Conservation (phyloP, 306 rosid genomes). For the Cercis canadensis region DNA sequence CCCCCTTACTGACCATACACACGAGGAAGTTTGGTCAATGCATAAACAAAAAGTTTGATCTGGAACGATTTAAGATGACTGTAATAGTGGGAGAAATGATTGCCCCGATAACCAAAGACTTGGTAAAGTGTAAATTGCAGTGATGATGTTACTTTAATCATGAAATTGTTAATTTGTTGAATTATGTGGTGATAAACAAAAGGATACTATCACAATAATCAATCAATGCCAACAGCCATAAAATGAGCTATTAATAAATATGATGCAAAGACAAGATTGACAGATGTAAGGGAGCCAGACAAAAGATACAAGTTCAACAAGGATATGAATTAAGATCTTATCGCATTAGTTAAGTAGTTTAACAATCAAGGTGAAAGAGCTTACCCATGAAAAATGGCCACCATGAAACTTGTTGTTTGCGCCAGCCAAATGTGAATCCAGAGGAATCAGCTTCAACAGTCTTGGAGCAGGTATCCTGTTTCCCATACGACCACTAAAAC, state of each 20-base stretch:
- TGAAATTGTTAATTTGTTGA: slow-evolving; percentile 15
- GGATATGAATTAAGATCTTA: not conserved
- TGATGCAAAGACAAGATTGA: slow-evolving; percentile 3
- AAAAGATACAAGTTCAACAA: slow-evolving; percentile 9
- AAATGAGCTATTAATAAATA: slow-evolving; percentile 9
- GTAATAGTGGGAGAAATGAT: not conserved
- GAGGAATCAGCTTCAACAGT: slow-evolving; percentile 82
- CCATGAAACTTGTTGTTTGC: slow-evolving; percentile 76
- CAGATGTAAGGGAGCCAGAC: not conserved
- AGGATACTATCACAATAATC: slow-evolving; percentile 1
- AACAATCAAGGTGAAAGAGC: slow-evolving; percentile 30
- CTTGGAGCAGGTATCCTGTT: slow-evolving; percentile 88
- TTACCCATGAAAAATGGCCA: slow-evolving; percentile 97
- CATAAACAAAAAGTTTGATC: not conserved
- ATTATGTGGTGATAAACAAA: not conserved
- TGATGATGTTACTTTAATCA: not conserved
- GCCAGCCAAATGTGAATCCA: slow-evolving; percentile 94
- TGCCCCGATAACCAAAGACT: not conserved
- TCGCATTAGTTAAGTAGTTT: slow-evolving; percentile 2
- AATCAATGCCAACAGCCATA: slow-evolving; percentile 8
- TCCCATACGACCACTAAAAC: slow-evolving; percentile 86
- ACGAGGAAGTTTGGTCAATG: not conserved
- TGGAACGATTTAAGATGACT: not conserved
- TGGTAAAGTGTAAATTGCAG: slow-evolving; percentile 5
- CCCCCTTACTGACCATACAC: not conserved